Evolutionary conservation across 2,329 filamentous ascomycete genomes (phyloP).

Genomic region (Aureobasidium melanogenum): DNA sequence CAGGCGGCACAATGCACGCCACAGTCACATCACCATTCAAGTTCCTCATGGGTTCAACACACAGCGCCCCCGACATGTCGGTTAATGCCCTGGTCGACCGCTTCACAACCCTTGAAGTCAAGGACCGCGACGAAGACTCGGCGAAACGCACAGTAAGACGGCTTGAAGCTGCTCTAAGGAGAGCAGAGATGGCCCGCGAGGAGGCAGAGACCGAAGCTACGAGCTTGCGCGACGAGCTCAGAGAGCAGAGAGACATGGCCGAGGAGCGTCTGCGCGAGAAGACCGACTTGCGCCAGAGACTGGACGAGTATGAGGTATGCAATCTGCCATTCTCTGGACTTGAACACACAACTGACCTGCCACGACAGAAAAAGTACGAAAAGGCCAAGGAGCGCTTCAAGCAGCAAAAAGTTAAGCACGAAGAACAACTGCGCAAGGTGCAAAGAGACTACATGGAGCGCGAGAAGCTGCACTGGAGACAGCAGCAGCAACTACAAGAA

Average conservation of each 20-base stretch:
- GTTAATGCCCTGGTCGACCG: conserved; percentile 49
- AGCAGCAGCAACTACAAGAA: conserved; percentile 48
- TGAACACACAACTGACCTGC: conserved; percentile 17
- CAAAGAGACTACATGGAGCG: conserved; percentile 52
- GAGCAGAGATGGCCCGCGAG: conserved; percentile 43
- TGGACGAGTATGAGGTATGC: conserved; percentile 17
- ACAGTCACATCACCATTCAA: conserved; percentile 3
- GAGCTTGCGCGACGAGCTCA: conserved; percentile 52
- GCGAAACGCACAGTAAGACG: conserved; percentile 31
- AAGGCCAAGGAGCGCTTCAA: conserved; percentile 16
- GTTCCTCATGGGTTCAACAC: conserved; percentile 7
- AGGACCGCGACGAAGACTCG: conserved; percentile 34
- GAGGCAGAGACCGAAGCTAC: conserved; percentile 63
- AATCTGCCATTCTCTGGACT: background rate
- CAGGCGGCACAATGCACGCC: conserved; percentile 7
- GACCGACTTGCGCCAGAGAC: conserved; percentile 51
- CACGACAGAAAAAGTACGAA: conserved; percentile 18
- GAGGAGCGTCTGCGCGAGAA: conserved; percentile 59
- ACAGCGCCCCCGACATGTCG: conserved; percentile 11
- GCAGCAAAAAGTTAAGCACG: conserved; percentile 28
- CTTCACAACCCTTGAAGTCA: conserved; percentile 58
- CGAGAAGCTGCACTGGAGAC: conserved; percentile 50
- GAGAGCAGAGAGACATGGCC: conserved; percentile 49
- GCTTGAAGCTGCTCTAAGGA: conserved; percentile 35
- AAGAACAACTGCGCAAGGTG: conserved; percentile 21